These are phyloP conservation scores for Gaertneriomyces semiglobifer DNA, from an alignment of 192 early-diverging fungal genomes.

Conservation along the genomic window DNA sequence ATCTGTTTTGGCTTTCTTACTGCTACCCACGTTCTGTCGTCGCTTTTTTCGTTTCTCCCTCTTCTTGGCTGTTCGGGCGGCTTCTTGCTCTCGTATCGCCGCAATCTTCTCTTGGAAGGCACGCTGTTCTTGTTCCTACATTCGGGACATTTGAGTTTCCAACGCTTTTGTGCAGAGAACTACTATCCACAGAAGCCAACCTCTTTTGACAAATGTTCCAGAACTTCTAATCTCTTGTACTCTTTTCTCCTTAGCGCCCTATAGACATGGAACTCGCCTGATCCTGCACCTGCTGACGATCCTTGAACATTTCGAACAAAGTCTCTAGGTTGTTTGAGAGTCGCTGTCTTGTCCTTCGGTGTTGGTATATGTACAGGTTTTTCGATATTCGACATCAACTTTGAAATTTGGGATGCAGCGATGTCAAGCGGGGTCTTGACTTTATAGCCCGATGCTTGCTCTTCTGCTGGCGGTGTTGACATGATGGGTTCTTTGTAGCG, in stretches of 20 bases:
- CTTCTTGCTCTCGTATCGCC: constrained; percentile 59
- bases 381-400: constrained; percentile 75
- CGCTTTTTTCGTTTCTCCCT: constrained; percentile 79
- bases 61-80: constrained; percentile 84
- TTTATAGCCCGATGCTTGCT: too few species aligned
- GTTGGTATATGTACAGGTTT: constrained; percentile 75
- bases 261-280: constrained; percentile 96
- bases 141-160: not conserved
- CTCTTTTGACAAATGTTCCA: constrained; percentile 71
- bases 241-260: constrained; percentile 82
- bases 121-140: constrained; percentile 54
- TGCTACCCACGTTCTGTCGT: constrained; percentile 42
- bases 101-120: constrained; percentile 60
- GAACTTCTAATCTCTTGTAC: constrained; percentile 69
- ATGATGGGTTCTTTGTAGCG: too few species aligned
- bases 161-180: not conserved
- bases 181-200: constrained; percentile 37
- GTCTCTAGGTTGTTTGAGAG: constrained; percentile 67
- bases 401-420: constrained; percentile 50
- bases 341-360: constrained; percentile 32
- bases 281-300: constrained; percentile 92
- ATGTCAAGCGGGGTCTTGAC: too few species aligned
- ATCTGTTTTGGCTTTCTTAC: not conserved
- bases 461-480: too few species aligned
- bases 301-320: constrained; percentile 88